These are phyloP conservation scores for Clarkia xantiana DNA, from an alignment of 345 rosid species.

Conservation along the genomic window DNA sequence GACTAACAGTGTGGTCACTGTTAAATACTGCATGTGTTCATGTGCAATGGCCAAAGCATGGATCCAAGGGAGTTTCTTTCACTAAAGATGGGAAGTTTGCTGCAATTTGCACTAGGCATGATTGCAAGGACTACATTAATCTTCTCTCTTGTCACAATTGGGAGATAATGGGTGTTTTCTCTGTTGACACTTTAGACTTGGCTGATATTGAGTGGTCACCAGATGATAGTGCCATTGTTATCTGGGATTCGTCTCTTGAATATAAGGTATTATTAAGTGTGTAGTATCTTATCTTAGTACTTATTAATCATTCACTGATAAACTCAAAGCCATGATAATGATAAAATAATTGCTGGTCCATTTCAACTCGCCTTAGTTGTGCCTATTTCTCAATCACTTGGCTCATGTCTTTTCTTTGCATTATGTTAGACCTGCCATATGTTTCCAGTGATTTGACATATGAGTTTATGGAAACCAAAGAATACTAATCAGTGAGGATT, in stretches of 20 bases:
- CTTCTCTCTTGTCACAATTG: conserved; percentile 76
- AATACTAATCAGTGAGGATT: conserved; percentile 6
- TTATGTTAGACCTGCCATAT: too few relatives aligned
- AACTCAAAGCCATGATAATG: too few relatives aligned
- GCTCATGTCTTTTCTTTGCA: too few relatives aligned
- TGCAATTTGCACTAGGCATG: conserved; percentile 78
- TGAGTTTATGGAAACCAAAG: conserved; percentile 2
- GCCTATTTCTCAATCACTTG: too few relatives aligned
- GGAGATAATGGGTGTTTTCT: conserved; percentile 92
- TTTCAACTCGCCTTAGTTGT: too few relatives aligned
- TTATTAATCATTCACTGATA: too few relatives aligned
- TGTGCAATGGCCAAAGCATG: conserved; percentile 93
- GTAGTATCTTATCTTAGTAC: neutral
- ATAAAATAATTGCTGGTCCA: too few relatives aligned
- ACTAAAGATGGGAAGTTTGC: conserved; percentile 86
- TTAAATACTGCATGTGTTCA: conserved; percentile 94
- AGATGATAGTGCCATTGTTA: conserved; percentile 71
- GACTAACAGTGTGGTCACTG: conserved; percentile 84
- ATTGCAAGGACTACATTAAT: conserved; percentile 84
- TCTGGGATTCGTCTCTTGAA: conserved; percentile 90
- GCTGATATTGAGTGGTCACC: conserved; percentile 97
- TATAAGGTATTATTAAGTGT: conserved; percentile 47
- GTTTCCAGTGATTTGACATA: neutral
- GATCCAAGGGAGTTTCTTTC: conserved; percentile 69
- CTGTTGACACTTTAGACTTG: conserved; percentile 76